phyloP scores from a whole-genome alignment of 352 stramenopile species.

The Pythium volutum region DNA sequence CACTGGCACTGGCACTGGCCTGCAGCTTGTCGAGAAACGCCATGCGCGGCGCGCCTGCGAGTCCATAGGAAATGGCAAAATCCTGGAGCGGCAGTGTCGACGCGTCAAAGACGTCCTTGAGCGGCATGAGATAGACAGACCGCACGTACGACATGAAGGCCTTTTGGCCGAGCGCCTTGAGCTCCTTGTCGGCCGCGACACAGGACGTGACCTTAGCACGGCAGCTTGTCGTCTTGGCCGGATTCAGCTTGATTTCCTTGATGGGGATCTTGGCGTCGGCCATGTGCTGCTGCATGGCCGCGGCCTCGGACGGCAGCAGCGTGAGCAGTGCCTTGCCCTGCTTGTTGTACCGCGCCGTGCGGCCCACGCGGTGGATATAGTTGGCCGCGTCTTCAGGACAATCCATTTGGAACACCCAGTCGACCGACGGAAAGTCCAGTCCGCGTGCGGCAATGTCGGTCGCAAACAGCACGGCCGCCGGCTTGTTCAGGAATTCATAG shows the following conservation, averaged over 20 bases:
- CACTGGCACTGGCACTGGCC: slow-evolving; percentile 31
- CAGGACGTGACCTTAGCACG: slow-evolving; percentile 91
- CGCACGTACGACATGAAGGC: slow-evolving; percentile 98
- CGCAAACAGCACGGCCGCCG: slow-evolving; percentile 94
- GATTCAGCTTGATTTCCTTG: slow-evolving; percentile 97
- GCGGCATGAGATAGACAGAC: slow-evolving; percentile 94
- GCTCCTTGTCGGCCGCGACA: slow-evolving; percentile 91
- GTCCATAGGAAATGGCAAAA: slow-evolving; percentile 93
- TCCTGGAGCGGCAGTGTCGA: slow-evolving; percentile 88
- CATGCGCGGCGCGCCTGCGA: slow-evolving; percentile 92
- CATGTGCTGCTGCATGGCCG: slow-evolving; percentile 85
- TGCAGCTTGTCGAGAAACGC: slow-evolving; percentile 90
- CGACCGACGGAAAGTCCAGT: slow-evolving; percentile 97
- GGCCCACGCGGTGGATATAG: slow-evolving; percentile 98
- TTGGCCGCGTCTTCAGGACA: slow-evolving; percentile 96
- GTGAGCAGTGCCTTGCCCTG: slow-evolving; percentile 93
- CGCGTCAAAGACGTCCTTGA: slow-evolving; percentile 94
- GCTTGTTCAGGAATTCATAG: slow-evolving; percentile 97
- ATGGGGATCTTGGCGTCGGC: slow-evolving; percentile 94
- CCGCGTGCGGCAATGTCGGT: slow-evolving; percentile 98
- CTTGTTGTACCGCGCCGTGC: slow-evolving; percentile 95
- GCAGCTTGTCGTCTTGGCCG: slow-evolving; percentile 92
- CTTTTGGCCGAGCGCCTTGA: slow-evolving; percentile 96
- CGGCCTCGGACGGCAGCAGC: slow-evolving; percentile 89
- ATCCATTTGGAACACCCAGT: slow-evolving; percentile 99